These are phyloP conservation scores for Acanthamoeba royreba DNA, from an alignment of 208 protist genomes.

Conservation along the genomic window DNA sequence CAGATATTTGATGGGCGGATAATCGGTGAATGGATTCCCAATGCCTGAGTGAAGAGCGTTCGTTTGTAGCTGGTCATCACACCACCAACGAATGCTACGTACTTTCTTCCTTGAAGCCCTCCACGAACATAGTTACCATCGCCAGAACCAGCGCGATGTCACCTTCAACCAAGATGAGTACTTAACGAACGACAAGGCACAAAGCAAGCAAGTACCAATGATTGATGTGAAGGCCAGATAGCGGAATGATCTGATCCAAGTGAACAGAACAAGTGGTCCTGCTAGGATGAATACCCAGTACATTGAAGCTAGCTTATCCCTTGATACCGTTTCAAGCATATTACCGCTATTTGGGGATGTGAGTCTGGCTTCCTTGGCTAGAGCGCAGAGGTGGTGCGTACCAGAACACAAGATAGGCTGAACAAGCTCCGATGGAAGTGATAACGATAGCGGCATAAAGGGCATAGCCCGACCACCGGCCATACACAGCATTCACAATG, in stretches of 20 bases:
- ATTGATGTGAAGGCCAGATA: slow-evolving; percentile 53
- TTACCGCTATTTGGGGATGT: not conserved
- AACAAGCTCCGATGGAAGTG: slow-evolving; percentile 16
- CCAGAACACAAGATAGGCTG: slow-evolving; percentile 44
- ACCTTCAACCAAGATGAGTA: too few relatives aligned
- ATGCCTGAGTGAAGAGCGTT: not conserved
- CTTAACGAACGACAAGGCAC: not conserved
- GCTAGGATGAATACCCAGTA: slow-evolving; percentile 5
- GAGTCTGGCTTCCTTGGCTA: too few relatives aligned
- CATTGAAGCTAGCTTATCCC: not conserved
- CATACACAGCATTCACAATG: not conserved
- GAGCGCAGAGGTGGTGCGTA: not conserved
- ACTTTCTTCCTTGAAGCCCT: slow-evolving; percentile 9
- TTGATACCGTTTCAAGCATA: not conserved
- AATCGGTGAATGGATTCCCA: not conserved
- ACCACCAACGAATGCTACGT: not conserved
- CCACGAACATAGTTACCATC: not conserved
- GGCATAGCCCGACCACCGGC: not conserved
- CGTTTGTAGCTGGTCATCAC: too few relatives aligned
- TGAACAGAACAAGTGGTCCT: not conserved
- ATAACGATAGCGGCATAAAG: slow-evolving; percentile 42
- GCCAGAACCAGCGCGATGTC: not conserved
- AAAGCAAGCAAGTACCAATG: too few relatives aligned
- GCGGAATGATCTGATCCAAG: slow-evolving; percentile 32
- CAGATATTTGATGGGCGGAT: not conserved